phyloP scores from a whole-genome alignment of 2,329 filamentous ascomycete genomes.

The Nothophoma quercina region DNA sequence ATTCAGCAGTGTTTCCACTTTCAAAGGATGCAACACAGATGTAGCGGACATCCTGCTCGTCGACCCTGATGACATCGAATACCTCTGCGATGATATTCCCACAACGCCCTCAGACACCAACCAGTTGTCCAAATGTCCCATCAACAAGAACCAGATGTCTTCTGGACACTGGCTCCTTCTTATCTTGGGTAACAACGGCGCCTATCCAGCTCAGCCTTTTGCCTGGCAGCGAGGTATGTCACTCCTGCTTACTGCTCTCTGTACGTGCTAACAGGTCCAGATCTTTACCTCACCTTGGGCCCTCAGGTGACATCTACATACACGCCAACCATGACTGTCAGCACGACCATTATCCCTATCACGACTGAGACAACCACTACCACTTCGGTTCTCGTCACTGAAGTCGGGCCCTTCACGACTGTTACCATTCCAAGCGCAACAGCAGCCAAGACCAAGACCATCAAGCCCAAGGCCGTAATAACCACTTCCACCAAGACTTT shows the following conservation, averaged over 20 bases:
- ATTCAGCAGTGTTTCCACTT: slow-evolving; percentile 56
- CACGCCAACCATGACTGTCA: slow-evolving; percentile 45
- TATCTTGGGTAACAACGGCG: slow-evolving; percentile 55
- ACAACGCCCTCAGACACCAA: slow-evolving; percentile 50
- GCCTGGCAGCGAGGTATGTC: slow-evolving; percentile 55
- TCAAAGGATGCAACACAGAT: slow-evolving; percentile 53
- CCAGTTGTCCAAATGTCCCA: slow-evolving; percentile 53
- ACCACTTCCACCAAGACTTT: slow-evolving; percentile 33
- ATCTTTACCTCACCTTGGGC: slow-evolving; percentile 45
- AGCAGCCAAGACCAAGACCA: slow-evolving; percentile 41
- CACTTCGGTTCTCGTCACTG: slow-evolving; percentile 35
- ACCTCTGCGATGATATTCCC: slow-evolving; percentile 51
- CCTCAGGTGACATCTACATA: slow-evolving; percentile 41
- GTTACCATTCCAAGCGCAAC: slow-evolving; percentile 44
- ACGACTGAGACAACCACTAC: slow-evolving; percentile 33
- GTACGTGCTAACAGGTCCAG: slow-evolving; percentile 29
- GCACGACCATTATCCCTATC: slow-evolving; percentile 39
- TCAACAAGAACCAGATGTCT: slow-evolving; percentile 53
- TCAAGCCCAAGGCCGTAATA: slow-evolving; percentile 40
- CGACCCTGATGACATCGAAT: slow-evolving; percentile 51
- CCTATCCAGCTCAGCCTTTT: slow-evolving; percentile 50
- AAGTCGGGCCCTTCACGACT: slow-evolving; percentile 39
- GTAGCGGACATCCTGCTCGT: slow-evolving; percentile 54
- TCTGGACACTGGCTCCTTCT: slow-evolving; percentile 55
- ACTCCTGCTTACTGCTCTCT: no score